phyloP scores from a whole-genome alignment of 345 rosid species.

The Aquilaria malaccensis region DNA sequence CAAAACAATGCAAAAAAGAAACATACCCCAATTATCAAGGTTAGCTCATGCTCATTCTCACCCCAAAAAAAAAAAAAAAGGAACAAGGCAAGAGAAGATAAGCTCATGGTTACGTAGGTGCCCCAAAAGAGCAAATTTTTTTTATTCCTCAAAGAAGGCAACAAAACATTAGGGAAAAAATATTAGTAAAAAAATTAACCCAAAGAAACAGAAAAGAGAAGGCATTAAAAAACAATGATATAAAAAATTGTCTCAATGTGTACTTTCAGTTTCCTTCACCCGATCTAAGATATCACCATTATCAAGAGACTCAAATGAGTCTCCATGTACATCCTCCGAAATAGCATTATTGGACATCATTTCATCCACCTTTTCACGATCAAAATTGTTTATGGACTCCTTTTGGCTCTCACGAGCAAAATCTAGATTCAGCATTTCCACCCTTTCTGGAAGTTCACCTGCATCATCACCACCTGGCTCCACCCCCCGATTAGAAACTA shows the following conservation, averaged over 20 bases:
- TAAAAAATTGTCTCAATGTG: slow-evolving; percentile 75
- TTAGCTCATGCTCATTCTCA: neutral
- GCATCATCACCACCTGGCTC: slow-evolving; percentile 8
- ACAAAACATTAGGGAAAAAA: slow-evolving; percentile 16
- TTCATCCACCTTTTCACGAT: slow-evolving; percentile 23
- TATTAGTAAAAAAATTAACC: no score
- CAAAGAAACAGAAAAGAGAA: slow-evolving; percentile 18
- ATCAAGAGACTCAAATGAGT: neutral
- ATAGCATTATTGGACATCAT: slow-evolving; percentile 14
- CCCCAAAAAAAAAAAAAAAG: neutral
- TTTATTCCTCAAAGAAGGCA: slow-evolving; percentile 30
- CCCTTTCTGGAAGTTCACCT: slow-evolving; percentile 8
- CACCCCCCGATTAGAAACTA: slow-evolving; percentile 12
- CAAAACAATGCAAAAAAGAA: no score
- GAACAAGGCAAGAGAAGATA: neutral
- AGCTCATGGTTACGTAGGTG: slow-evolving; percentile 6
- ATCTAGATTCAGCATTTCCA: slow-evolving; percentile 13
- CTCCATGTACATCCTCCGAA: slow-evolving; percentile 13
- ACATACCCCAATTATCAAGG: neutral
- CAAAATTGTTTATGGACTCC: slow-evolving; percentile 8
- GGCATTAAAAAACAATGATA: slow-evolving; percentile 27
- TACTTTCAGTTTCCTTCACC: slow-evolving; percentile 42
- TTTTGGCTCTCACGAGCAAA: slow-evolving; percentile 15
- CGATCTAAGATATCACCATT: slow-evolving; percentile 10
- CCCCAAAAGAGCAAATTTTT: slow-evolving; percentile 24